Conservation (phyloP, 2,329 filamentous ascomycete genomes). For the Penicillium sp. region DNA sequence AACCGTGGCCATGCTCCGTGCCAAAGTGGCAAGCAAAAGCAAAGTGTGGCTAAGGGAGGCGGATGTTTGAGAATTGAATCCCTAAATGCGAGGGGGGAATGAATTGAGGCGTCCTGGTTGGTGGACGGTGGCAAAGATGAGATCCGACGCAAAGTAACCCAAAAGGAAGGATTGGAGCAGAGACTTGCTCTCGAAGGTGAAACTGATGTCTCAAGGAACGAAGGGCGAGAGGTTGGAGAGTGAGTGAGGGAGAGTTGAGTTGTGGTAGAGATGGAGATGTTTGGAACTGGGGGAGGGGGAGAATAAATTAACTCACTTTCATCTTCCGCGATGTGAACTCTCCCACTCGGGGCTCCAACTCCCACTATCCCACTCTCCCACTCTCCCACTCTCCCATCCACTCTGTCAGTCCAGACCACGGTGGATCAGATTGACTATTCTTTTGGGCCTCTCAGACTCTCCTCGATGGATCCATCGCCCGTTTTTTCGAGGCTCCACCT, state of each 20-base stretch:
- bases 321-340: neutral
- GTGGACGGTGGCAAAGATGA: neutral
- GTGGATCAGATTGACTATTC: neutral
- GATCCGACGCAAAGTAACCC: neutral
- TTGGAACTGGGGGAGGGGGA: neutral
- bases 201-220: conserved; percentile 3
- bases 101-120: conserved; percentile 1
- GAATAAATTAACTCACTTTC: neutral
- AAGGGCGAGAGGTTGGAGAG: neutral
- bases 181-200: conserved; percentile 16
- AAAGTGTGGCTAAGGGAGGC: conserved; percentile 1
- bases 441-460: neutral
- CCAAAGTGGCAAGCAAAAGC: neutral
- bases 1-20: neutral
- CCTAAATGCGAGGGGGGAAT: conserved; percentile 8
- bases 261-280: neutral
- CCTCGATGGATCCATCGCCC: conserved; percentile 12
- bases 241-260: neutral
- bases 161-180: conserved; percentile 5
- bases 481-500: conserved; percentile 22
- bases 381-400: neutral
- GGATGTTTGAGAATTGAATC: neutral
- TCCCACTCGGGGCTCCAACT: neutral
- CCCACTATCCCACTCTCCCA: neutral
- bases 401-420: conserved; percentile 5